Conservation (phyloP, 2,329 filamentous ascomycete species). For the Exophiala aquamarina region DNA sequence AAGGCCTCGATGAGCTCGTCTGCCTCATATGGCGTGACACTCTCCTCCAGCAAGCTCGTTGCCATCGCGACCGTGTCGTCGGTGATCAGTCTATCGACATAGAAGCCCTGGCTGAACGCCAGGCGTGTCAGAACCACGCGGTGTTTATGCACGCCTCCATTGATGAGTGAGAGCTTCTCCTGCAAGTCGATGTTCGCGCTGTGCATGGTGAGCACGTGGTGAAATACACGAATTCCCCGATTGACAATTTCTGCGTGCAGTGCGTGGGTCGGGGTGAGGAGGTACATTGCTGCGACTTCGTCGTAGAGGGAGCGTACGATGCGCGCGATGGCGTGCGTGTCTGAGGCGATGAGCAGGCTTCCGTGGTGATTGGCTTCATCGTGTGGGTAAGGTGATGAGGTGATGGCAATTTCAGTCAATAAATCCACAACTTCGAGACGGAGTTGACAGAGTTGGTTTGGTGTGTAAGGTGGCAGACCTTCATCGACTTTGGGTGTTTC, state of each 20-base stretch:
- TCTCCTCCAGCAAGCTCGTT: constrained; percentile 75
- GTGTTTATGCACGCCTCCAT: constrained; percentile 78
- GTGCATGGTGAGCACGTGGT: constrained; percentile 61
- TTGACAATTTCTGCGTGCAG: constrained; percentile 57
- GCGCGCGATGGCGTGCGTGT: constrained; percentile 70
- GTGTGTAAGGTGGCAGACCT: constrained; percentile 37
- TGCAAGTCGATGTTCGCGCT: constrained; percentile 66
- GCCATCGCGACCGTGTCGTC: constrained; percentile 78
- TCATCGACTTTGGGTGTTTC: constrained; percentile 51
- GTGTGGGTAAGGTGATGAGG: constrained; percentile 44
- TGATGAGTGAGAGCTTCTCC: constrained; percentile 67
- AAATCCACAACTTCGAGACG: constrained; percentile 46
- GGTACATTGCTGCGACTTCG: constrained; percentile 63
- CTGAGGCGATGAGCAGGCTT: constrained; percentile 63
- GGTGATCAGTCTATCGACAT: constrained; percentile 75
- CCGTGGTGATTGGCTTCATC: constrained; percentile 63
- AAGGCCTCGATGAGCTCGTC: constrained; percentile 57
- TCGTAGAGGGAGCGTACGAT: constrained; percentile 75
- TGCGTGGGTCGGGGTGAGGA: constrained; percentile 45
- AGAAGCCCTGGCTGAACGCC: constrained; percentile 78
- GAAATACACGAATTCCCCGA: constrained; percentile 59
- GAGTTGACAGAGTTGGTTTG: constrained; percentile 37
- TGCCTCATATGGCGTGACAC: constrained; percentile 76
- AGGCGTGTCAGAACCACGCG: constrained; percentile 76
- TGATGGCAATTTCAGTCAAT: constrained; percentile 43